Conservation (phyloP, 805 yeast species). For the Sugiyamaella marilandica region DNA sequence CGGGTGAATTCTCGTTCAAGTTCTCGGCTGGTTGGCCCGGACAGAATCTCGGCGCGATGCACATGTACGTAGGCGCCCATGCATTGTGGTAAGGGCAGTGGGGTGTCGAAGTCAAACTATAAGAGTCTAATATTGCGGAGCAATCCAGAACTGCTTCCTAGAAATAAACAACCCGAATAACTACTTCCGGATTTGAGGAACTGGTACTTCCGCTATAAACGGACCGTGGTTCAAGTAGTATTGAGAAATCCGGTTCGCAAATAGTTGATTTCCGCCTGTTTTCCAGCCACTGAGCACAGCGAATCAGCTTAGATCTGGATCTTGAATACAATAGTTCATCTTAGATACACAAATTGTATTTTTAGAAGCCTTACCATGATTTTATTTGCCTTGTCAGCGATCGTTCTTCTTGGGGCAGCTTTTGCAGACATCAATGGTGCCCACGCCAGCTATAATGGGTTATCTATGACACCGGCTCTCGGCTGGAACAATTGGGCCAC, state of each 20-base stretch:
- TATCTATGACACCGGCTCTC: slow-evolving; percentile 25
- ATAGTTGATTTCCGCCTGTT: too few species aligned
- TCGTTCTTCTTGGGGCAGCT: not conserved
- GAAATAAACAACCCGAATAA: not conserved
- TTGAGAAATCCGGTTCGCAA: too few species aligned
- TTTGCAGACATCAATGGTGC: slow-evolving; percentile 3
- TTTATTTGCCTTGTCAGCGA: not conserved
- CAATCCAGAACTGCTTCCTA: not conserved
- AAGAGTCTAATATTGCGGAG: not conserved
- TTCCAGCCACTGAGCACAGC: too few species aligned
- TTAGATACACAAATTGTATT: not conserved
- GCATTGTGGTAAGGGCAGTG: not conserved
- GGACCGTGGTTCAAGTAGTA: too few species aligned
- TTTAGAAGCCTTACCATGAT: not conserved
- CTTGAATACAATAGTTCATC: not conserved
- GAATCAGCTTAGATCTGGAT: too few species aligned
- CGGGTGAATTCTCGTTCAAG: slow-evolving; percentile 1
- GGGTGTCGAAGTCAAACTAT: not conserved
- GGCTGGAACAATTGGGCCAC: slow-evolving; percentile 34
- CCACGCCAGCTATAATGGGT: slow-evolving; percentile 14
- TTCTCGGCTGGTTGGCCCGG: not conserved
- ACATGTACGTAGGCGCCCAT: not conserved
- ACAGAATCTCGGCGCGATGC: not conserved
- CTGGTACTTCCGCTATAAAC: too few species aligned
- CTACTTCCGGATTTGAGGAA: too few species aligned